Evolutionary conservation across 139 green algal genomes (phyloP), one percentile per base, ranked within the genome.

Genomic region (Coelastrella sp.): DNA sequence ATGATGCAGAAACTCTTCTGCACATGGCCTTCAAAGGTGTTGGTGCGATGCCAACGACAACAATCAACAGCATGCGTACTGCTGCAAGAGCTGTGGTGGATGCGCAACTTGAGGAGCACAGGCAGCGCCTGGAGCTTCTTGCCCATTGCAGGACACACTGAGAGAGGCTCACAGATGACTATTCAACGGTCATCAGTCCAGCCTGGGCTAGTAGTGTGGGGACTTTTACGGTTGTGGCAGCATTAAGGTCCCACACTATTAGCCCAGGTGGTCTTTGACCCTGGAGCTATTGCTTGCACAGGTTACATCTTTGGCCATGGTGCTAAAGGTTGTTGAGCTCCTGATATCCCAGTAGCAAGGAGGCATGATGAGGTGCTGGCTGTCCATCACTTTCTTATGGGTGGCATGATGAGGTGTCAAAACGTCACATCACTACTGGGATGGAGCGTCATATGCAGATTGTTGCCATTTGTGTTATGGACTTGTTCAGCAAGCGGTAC

Each of bases 1-100:
- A 92, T 57, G 89, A 92, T 56, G 82, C 17, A 8, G 89, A 90
- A 25, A 6, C 35, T 0, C 59, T 92, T 7, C 81, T 92, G 82
- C 10, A 17, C 82, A 72, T 65, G 10, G 89, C 89, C 6, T 88
- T 92, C 72, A 88, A 88, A 56, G 73, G 89, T 3, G 59, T 92
- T 10, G 89, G 89, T 7, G 35, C 79, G 11, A 82, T 92, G 82
- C 89, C 82, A 1, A 68, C 49, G 0, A 58, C 25, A 9, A 74
- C 15, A 11, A 85, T 92, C 17, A 73, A n/a, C 11, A 59, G 17
- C 14, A 35, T 90, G 89, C 82, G 89, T 10, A 79, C 35, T 19
- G 58, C 17, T 6, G 82, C 85, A 56, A 27, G 6, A 57, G 73
- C 82, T 24, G 70, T 83, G 0, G 85, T 90, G n/a, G 73, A 90